Base-by-base conservation (phyloP, 805 yeast genomes). In the Barnettozyma californica region DNA sequence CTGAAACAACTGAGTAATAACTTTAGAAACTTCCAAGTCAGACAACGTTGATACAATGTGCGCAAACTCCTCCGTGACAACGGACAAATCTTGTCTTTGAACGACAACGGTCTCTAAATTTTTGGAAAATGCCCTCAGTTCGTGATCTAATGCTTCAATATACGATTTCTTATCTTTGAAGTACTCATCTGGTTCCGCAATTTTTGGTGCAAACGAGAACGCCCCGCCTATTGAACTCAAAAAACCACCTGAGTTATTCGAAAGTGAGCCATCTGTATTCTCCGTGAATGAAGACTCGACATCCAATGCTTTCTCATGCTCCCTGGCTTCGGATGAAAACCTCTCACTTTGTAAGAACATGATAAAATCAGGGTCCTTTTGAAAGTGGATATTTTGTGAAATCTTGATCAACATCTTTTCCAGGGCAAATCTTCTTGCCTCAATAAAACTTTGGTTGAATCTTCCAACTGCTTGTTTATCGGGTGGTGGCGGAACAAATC, bases 381-480 rank as follows among this genome's bases (percentile, higher is more conserved):
- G 83, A 42, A 94, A 69, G 1, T 60, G 60, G 0, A 78, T 71
- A 52, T 77, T 80, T 33, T 66, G 66, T 7, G 87, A 71, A n/a
- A 88, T 83, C 60, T 85, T 86, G 34, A 65, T 68, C 50, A 94
- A 74, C 99, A 94, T 94, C 57, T 75, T 81, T 62, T 92, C 97
- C 61, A 94, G 73, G 5, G 92, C 87, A 21, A 83, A 71, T 49
- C 97, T 74, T 65, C 98, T 78, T 54, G 81, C 81, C 65, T 94
- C 97, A 45, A 94, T 81, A 58, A 94, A 91, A 57, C 84, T 90
- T 56, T 88, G 88, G 58, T 89, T 89, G 67, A 94, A 90, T 53
- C 97, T 76, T 5, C 98, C 97, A 47, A 91, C 84, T 8, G 86
- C 85, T 53, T 95, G 96, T 65, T 94, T 95, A 51, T 87, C 95